These are phyloP conservation scores for Salvia sclarea DNA, from an alignment of 305 asterid genomes.

Conservation along the genomic window DNA sequence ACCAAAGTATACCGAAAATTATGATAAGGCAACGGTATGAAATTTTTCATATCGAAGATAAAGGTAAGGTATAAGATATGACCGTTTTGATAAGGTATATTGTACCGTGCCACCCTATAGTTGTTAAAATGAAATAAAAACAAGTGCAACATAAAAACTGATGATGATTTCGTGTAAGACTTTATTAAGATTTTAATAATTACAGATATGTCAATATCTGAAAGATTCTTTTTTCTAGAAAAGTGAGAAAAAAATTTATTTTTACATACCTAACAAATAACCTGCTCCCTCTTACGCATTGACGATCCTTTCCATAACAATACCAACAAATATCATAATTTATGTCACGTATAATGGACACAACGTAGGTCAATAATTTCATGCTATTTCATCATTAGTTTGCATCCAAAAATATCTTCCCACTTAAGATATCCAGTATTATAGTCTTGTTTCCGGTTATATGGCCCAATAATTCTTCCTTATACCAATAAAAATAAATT, in stretches of 20 bases:
- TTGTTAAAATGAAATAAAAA: neutral
- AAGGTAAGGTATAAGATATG: too few relatives aligned
- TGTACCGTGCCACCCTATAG: too few relatives aligned
- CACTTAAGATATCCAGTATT: conserved; percentile 9
- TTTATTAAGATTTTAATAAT: neutral
- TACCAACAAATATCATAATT: conserved; percentile 25
- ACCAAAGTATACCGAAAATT: too few relatives aligned
- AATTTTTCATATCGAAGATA: too few relatives aligned
- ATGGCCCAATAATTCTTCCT: neutral
- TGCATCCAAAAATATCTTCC: conserved; percentile 22
- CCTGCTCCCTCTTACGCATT: conserved; percentile 55
- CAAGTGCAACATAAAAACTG: neutral
- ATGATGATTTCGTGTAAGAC: conserved; percentile 6
- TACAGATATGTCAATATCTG: conserved; percentile 39
- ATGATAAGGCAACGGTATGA: too few relatives aligned
- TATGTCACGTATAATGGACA: conserved; percentile 54
- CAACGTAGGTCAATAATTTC: conserved; percentile 51
- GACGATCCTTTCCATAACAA: conserved; percentile 42
- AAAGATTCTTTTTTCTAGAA: conserved; percentile 41
- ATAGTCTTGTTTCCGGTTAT: neutral
- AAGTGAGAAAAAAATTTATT: neutral
- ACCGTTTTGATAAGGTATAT: too few relatives aligned
- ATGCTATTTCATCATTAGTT: conserved; percentile 27
- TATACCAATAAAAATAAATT: neutral
- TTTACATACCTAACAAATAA: conserved; percentile 53